Evolutionary conservation across 2,329 filamentous ascomycete species (phyloP), one percentile per base, ranked within the genome.

Genomic region (Colletotrichum tofieldiae): DNA sequence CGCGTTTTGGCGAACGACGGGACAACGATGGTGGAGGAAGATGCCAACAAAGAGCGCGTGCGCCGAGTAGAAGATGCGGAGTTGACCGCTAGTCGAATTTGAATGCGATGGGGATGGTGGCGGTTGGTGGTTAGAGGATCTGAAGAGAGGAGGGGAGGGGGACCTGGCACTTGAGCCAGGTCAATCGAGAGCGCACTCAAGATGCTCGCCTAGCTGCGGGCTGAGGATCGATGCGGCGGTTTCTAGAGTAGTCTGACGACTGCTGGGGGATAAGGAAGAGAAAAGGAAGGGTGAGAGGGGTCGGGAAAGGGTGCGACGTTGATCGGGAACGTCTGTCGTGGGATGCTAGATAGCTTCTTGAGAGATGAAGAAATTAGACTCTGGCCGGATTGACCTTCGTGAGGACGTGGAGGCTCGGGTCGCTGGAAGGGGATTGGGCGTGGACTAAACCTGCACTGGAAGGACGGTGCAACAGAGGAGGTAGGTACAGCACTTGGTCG

Each of bases 331-430:
- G 64, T 56, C 55, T 56, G 51, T 51, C 35, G 56, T 65, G 23
- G 35, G 43, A n/a, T 62, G 37, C 52, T 66, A 20, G 41, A 47
- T 49, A 71, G 64, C 56, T 67, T 62, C 64, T 39, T 29, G 51
- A 43, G 23, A 41, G 49, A 61, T 51, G 68, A 58, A 71, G 64
- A 71, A 68, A 71, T 41, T 67, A 62, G 68, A 58, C 41, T 62
- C 49, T 51, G 51, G 51, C 47, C n/a, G 56, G 43, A 35, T 54
- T 71, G 65, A 51, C 29, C 54, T 67, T 67, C 64, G 68, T 71
- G 68, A 71, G 54, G 68, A 71, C 56, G 68, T 67, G 64, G 64
- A 71, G 68, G 68, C 68, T 71, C 29, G 43, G 66, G 68, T 61
- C 37, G 49, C 55, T 58, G 52, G 55, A 49, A 67, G 67, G 67